phyloP scores from a whole-genome alignment of 1,139 yeast species.

The Spathaspora sp. region DNA sequence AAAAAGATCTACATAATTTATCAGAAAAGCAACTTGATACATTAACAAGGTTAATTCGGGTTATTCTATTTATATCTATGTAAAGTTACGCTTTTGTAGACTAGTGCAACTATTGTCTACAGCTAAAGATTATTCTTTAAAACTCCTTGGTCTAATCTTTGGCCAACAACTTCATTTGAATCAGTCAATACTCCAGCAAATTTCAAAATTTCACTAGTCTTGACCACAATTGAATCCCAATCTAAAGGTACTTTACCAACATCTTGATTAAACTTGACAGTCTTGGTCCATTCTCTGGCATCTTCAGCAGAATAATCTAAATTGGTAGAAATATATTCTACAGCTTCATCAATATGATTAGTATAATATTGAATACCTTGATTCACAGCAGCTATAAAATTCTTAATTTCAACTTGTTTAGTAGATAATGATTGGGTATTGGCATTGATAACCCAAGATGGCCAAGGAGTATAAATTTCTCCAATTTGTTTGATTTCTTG shows the following conservation, averaged over 20 bases:
- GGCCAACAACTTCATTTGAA: constrained; percentile 26
- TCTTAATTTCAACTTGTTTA: constrained; percentile 28
- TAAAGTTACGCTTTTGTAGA: no score
- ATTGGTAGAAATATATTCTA: constrained; percentile 59
- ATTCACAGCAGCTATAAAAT: constrained; percentile 55
- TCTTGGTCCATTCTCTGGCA: constrained; percentile 75
- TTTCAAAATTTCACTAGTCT: constrained; percentile 58
- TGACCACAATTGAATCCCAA: constrained; percentile 49
- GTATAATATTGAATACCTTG: constrained; percentile 70
- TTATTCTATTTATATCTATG: no score
- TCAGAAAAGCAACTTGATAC: no score
- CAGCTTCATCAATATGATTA: constrained; percentile 60
- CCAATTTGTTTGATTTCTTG: constrained; percentile 82
- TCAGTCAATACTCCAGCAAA: constrained; percentile 59
- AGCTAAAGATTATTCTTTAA: constrained; percentile 11
- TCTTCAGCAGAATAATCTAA: constrained; percentile 78
- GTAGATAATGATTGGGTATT: constrained; percentile 30
- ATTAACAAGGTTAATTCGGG: no score
- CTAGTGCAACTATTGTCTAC: no score
- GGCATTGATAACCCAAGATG: constrained; percentile 84
- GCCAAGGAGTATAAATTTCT: constrained; percentile 93
- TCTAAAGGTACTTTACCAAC: constrained; percentile 48
- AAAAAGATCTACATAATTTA: no score
- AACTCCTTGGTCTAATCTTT: constrained; percentile 33
- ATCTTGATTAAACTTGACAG: constrained; percentile 61